Percentiles rank a stretch among this genome's conserved stretches.
phyloP scores from a whole-genome alignment of 306 rosid species.

The Carpinus viminea region DNA sequence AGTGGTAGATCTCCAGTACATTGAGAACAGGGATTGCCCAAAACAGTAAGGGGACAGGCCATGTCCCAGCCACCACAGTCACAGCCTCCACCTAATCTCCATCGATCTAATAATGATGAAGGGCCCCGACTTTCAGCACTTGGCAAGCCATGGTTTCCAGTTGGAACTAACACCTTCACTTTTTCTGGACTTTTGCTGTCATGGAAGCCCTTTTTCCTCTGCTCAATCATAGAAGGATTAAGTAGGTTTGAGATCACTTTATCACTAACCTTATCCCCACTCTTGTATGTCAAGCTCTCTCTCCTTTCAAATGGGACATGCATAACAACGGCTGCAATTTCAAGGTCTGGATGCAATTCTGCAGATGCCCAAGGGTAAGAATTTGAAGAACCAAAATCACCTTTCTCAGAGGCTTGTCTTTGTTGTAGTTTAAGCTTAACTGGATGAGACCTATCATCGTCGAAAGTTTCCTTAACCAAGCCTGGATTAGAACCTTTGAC shows the following conservation, averaged over 20 bases:
- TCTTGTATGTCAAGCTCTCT: conserved; percentile 57
- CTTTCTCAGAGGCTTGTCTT: conserved; percentile 34
- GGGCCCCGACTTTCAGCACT: conserved; percentile 61
- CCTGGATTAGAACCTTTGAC: conserved; percentile 42
- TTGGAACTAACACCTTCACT: conserved; percentile 73
- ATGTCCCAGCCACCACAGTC: conserved; percentile 99
- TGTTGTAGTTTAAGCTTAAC: conserved; percentile 50
- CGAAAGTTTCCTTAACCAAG: conserved; percentile 36
- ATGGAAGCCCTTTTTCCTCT: conserved; percentile 32
- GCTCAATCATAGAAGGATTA: conserved; percentile 46
- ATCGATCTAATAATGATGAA: conserved; percentile 74
- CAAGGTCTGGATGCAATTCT: conserved; percentile 56
- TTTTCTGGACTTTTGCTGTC: conserved; percentile 51
- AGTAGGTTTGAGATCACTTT: conserved; percentile 36
- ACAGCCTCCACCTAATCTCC: conserved; percentile 90
- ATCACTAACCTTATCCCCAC: conserved; percentile 33
- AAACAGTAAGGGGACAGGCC: conserved; percentile 83
- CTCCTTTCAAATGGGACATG: conserved; percentile 64
- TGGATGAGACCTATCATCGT: conserved; percentile 31
- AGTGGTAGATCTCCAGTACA: conserved; percentile 47
- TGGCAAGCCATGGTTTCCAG: conserved; percentile 82
- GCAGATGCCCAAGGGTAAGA: conserved; percentile 44
- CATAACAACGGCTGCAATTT: conserved; percentile 73
- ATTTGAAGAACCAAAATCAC: conserved; percentile 39
- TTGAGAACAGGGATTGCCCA: conserved; percentile 64